These are phyloP conservation scores for Plasmodium vivax DNA, from an alignment of 169 alveolate genomes.

Conservation along the genomic window DNA sequence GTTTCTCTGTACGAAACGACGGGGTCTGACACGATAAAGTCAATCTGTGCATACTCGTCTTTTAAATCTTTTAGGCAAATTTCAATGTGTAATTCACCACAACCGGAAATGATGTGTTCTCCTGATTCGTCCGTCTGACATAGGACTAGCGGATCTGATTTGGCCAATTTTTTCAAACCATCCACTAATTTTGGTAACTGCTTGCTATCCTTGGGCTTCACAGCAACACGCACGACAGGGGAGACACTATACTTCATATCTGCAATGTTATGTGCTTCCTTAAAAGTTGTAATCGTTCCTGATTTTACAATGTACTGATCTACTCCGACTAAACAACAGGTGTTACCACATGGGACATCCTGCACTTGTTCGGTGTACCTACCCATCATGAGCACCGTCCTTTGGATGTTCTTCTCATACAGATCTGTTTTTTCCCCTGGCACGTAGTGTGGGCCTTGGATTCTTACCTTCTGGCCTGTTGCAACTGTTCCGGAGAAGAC, in stretches of 20 bases:
- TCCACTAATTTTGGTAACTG: slow-evolving; percentile 99
- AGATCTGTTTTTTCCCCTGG: slow-evolving; percentile 99
- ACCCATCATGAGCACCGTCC: slow-evolving; percentile 99
- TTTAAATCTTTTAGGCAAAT: slow-evolving; percentile 98
- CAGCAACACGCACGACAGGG: slow-evolving; percentile 99
- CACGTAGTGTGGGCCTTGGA: slow-evolving; percentile 98
- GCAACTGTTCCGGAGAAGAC: slow-evolving; percentile 99
- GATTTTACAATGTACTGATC: slow-evolving; percentile 98
- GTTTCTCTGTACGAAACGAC: slow-evolving; percentile 99
- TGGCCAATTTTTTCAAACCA: slow-evolving; percentile 97
- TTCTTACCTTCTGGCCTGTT: slow-evolving; percentile 98
- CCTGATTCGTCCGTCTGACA: slow-evolving; percentile 98
- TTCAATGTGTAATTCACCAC: slow-evolving; percentile 99
- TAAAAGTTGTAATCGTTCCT: slow-evolving; percentile 98
- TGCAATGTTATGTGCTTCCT: slow-evolving; percentile 97
- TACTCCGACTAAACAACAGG: slow-evolving; percentile 98
- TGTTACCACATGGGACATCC: slow-evolving; percentile 99
- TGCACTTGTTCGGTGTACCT: slow-evolving; percentile 96
- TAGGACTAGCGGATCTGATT: slow-evolving; percentile 98
- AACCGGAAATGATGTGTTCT: slow-evolving; percentile 98
- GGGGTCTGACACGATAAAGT: slow-evolving; percentile 98
- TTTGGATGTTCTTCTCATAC: slow-evolving; percentile 95
- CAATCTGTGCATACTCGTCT: slow-evolving; percentile 99
- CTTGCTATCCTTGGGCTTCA: slow-evolving; percentile 97
- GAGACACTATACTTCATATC: slow-evolving; percentile 99